Evolutionary conservation across 1,139 yeast genomes (phyloP).

Genomic region (Taphrina sp.): DNA sequence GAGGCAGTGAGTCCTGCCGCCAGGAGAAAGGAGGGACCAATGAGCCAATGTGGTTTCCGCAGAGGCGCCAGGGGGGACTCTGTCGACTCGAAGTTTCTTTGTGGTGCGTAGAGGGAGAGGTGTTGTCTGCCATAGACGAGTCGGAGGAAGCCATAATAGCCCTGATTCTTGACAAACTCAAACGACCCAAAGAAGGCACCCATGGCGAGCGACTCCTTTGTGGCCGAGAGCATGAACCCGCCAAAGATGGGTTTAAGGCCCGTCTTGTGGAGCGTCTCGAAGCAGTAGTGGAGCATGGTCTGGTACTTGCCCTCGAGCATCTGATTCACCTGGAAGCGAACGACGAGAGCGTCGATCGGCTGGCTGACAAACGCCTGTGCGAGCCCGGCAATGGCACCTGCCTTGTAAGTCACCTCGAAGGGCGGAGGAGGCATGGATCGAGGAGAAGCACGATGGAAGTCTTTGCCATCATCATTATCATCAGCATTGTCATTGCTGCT

Average conservation of each 20-base stretch:
- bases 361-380: conserved; percentile 90
- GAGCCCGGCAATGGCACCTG: conserved; percentile 84
- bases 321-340: conserved; percentile 75
- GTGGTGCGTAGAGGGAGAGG: conserved; percentile 1
- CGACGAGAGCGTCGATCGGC: conserved; percentile 86
- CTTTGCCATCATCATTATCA: background rate
- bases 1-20: conserved; percentile 93
- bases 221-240: conserved; percentile 71
- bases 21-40: conserved; percentile 62
- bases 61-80: background rate
- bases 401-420: conserved; percentile 62
- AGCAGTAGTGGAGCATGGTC: conserved; percentile 74
- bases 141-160: conserved; percentile 35
- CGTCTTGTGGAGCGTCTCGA: conserved; percentile 63
- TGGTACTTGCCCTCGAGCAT: conserved; percentile 62
- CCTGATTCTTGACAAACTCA: conserved; percentile 61
- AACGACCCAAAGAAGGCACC: conserved; percentile 82
- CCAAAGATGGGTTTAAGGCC: conserved; percentile 87
- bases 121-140: conserved; percentile 34
- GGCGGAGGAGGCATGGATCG: conserved; percentile 41
- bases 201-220: conserved; percentile 82
- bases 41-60: conserved; percentile 34
- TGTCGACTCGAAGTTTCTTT: background rate
- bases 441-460: conserved; percentile 14
- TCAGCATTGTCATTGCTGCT: too few species aligned